Evolutionary conservation across 139 green algal species (phyloP).

Genomic region (Nannochloris sp.): DNA sequence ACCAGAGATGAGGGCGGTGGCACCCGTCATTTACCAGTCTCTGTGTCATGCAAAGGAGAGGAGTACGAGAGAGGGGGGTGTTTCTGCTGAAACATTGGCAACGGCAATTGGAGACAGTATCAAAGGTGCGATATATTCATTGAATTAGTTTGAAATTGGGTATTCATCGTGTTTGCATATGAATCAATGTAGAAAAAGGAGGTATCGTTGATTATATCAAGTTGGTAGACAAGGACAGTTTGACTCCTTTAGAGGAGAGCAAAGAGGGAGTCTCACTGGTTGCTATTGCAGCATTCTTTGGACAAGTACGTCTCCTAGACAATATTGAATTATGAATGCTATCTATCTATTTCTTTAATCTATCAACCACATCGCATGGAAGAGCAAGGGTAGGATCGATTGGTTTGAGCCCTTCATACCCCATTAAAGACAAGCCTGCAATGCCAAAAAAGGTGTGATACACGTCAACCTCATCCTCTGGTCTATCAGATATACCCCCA

Average conservation of each 20-base stretch:
- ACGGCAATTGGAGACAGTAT: background rate
- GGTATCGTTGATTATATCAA: conserved; percentile 84
- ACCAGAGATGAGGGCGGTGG: conserved; percentile 41
- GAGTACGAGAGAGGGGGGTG: background rate
- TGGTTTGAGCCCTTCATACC: conserved; percentile 45
- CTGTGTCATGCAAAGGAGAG: conserved; percentile 18
- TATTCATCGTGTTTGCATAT: background rate
- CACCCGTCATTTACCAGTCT: conserved; percentile 43
- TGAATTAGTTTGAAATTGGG: background rate
- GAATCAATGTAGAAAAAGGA: conserved; percentile 28
- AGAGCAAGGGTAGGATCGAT: conserved; percentile 87
- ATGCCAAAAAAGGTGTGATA: conserved; percentile 99
- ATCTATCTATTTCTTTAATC: background rate
- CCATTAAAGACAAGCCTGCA: conserved; percentile 81
- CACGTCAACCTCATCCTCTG: conserved; percentile 87
- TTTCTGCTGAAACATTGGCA: background rate
- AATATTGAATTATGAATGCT: conserved; percentile 62
- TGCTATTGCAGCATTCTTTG: conserved; percentile 74
- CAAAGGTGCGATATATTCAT: background rate
- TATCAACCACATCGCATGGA: conserved; percentile 57
- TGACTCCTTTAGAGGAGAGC: conserved; percentile 36
- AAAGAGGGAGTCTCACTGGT: conserved; percentile 42
- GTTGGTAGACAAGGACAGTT: conserved; percentile 53
- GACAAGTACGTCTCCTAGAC: conserved; percentile 86
- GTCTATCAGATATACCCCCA: conserved; percentile 91